Conservation (phyloP, 176 grass and related monocot species). For the Phoenix dactylifera region DNA sequence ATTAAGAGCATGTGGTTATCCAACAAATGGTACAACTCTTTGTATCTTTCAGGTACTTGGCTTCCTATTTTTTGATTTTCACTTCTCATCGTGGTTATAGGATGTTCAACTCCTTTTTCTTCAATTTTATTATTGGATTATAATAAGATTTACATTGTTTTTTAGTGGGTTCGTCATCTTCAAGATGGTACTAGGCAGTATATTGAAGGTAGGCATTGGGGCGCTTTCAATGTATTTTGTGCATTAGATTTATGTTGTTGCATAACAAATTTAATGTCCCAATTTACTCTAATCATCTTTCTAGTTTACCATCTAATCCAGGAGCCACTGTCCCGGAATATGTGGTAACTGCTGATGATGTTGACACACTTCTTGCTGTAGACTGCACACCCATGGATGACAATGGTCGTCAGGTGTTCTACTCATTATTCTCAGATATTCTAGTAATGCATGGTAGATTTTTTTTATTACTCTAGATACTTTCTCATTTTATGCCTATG, state of each 20-base stretch:
- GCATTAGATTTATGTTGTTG: background rate
- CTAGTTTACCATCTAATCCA: constrained; percentile 26
- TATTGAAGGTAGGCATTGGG: constrained; percentile 58
- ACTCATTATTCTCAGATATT: constrained; percentile 3
- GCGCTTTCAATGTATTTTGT: background rate
- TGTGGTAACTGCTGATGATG: constrained; percentile 89
- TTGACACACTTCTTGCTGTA: constrained; percentile 74
- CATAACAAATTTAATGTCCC: no score
- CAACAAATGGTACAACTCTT: constrained; percentile 86
- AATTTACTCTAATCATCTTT: no score
- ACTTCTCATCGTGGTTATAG: constrained; percentile 9
- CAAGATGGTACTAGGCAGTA: constrained; percentile 67
- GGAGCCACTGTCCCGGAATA: constrained; percentile 75
- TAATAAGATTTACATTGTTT: constrained; percentile 12
- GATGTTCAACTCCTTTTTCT: constrained; percentile 7
- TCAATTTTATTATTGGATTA: background rate
- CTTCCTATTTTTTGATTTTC: background rate
- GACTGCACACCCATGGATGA: constrained; percentile 99
- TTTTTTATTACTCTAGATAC: background rate
- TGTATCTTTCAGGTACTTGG: constrained; percentile 86
- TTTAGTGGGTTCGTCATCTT: constrained; percentile 81
- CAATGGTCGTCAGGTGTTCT: constrained; percentile 64
- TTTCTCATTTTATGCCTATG: no score
- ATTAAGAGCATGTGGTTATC: constrained; percentile 66
- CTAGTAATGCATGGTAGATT: background rate